These are phyloP conservation scores for Symbiodinium natans DNA, from an alignment of 73 alveolate species.

Conservation along the genomic window DNA sequence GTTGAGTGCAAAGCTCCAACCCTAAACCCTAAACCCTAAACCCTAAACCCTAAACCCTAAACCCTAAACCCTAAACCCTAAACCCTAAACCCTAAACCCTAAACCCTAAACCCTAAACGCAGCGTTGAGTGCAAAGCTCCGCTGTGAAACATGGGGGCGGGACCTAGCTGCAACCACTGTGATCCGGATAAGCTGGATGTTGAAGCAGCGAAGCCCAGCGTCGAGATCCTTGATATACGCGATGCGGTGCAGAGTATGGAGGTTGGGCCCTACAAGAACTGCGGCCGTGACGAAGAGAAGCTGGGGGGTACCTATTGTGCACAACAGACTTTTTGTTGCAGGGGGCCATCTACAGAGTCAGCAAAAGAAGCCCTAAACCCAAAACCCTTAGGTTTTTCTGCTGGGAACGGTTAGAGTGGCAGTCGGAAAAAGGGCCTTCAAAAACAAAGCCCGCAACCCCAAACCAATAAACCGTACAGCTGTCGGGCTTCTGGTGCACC, in stretches of 20 bases:
- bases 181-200: background rate
- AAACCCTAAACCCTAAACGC: too few species aligned
- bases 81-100: too few species aligned
- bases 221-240: background rate
- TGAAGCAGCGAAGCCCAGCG: background rate
- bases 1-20: background rate
- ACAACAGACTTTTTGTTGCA: background rate
- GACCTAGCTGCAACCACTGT: background rate
- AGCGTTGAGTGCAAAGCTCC: too few species aligned
- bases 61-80: too few species aligned
- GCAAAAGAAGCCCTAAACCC: background rate
- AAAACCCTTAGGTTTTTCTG: background rate
- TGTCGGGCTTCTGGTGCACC: background rate
- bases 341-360: background rate
- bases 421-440: background rate
- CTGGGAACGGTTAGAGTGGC: background rate
- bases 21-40: too few species aligned
- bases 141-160: background rate
- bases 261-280: background rate
- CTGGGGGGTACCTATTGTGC: background rate
- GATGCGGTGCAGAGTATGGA: background rate
- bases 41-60: too few species aligned
- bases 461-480: background rate
- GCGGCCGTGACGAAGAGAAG: background rate
- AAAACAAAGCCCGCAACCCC: background rate